Evolutionary conservation across 352 stramenopile genomes (phyloP), one percentile per base, ranked within the genome.

Genomic region (Phytophthora vignae): DNA sequence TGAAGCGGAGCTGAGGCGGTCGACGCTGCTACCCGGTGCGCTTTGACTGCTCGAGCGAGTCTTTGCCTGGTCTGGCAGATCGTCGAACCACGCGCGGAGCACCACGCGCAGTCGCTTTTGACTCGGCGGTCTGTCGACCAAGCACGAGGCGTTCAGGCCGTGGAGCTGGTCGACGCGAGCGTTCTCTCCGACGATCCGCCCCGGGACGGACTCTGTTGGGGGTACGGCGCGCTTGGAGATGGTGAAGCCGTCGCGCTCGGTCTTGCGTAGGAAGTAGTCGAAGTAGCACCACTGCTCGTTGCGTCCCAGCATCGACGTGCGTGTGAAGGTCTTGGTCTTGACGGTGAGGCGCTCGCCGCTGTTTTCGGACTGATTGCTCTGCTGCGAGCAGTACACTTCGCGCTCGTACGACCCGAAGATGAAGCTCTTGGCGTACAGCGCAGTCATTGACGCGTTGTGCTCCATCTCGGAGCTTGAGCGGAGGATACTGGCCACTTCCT

Each of bases 231-330:
- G 57, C 19, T 73, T 70, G 0, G 48, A 69, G 17, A 79, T 73
- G 11, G 59, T 67, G 29, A 79, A 76, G 14, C 72, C 72, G 5
- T 59, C 53, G 3, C 25, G 14, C 14, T 64, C 61, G 9, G 59
- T 56, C 48, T 65, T 60, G 11, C 59, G 49, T 11, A 64, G 68
- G 46, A 77, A 76, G 46, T 70, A 69, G 55, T 77, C 73, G 12
- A 69, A 52, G 60, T 69, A 79, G 36, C 73, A 79, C 73, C 73
- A 79, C 52, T 76, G 68, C 36, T 79, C 73, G 36, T 79, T 79
- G 4, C 67, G 67, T 0, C 63, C 69, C 14, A 73, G 49, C n/a
- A 69, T 38, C 0, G 59, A 62, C 1, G 68, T 68, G 0, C 53
- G 61, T 21, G 25, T 21, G 31, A 80, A 80, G 21, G 64, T 75